These are phyloP conservation scores for Podospora bellae-mahoneyi DNA, from an alignment of 495 filamentous ascomycete genomes.

Conservation along the genomic window DNA sequence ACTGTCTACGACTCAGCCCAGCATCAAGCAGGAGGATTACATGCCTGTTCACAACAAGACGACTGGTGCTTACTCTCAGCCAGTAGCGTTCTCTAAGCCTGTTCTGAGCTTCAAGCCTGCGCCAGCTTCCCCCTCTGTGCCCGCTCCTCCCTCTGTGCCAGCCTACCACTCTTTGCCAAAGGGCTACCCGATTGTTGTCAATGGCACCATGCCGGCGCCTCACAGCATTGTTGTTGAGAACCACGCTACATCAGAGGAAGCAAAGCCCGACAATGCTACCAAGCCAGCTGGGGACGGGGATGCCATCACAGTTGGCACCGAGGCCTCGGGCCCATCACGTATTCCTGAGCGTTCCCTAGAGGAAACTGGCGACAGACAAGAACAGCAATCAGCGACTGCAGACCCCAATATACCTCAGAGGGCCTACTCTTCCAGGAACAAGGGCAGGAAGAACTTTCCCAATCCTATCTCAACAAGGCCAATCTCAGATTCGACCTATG, in stretches of 20 bases:
- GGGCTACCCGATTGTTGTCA: not conserved
- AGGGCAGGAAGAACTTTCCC: not conserved
- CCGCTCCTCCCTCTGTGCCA: not conserved
- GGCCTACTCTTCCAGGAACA: not conserved
- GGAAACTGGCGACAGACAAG: not conserved
- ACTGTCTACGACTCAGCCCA: not conserved
- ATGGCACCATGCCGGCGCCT: not conserved
- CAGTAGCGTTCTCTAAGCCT: not conserved
- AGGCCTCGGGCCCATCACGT: slow-evolving; percentile 12
- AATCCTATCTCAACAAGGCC: not conserved
- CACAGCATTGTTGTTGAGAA: not conserved
- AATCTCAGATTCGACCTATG: not conserved
- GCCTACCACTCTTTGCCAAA: too few species aligned
- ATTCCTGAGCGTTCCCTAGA: slow-evolving; percentile 2
- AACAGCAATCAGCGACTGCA: not conserved
- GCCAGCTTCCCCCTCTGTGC: not conserved
- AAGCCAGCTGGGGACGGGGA: slow-evolving; percentile 4
- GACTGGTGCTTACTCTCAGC: not conserved
- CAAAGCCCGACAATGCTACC: slow-evolving; percentile 8
- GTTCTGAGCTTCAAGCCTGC: not conserved
- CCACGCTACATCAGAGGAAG: not conserved
- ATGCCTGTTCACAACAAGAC: not conserved
- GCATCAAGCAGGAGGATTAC: not conserved
- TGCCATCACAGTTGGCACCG: not conserved
- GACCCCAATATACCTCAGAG: not conserved